Conservation (phyloP, 306 rosid species). For the Canavalia gladiata region DNA sequence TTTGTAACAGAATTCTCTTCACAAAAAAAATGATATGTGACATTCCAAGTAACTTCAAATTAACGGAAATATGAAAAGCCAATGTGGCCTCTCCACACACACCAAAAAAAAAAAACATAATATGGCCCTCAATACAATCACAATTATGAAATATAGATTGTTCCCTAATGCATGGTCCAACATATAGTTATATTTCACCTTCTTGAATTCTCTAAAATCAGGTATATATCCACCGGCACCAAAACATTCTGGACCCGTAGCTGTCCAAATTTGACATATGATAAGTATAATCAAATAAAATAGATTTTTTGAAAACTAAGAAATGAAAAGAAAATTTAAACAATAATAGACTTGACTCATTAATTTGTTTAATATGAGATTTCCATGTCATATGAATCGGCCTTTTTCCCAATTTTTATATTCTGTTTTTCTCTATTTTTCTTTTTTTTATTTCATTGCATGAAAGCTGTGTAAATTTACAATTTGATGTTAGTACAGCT, state of each 20-base stretch:
- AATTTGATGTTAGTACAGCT: no score
- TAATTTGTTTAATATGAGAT: not conserved
- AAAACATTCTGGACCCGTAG: constrained; percentile 8
- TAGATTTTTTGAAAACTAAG: not conserved
- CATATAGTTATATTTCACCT: not conserved
- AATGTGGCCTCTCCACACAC: not conserved
- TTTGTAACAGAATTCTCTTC: no score
- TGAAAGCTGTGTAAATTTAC: no score
- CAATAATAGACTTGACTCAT: not conserved
- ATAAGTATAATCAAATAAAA: not conserved
- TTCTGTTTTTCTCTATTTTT: not conserved
- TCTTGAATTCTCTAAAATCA: not conserved
- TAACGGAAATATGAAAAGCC: constrained; percentile 1
- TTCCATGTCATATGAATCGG: not conserved
- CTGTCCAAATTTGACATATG: not conserved
- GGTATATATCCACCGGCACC: not conserved
- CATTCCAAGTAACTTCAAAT: not conserved
- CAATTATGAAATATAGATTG: not conserved
- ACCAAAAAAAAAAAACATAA: not conserved
- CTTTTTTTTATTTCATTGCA: not conserved
- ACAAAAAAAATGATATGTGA: not conserved
- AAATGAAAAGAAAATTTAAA: not conserved
- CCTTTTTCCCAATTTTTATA: not conserved
- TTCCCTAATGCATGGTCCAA: not conserved
- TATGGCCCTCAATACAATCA: constrained; percentile 1